phyloP scores from a whole-genome alignment of 176 grass and related monocot species.

The Tuctoria greenei region DNA sequence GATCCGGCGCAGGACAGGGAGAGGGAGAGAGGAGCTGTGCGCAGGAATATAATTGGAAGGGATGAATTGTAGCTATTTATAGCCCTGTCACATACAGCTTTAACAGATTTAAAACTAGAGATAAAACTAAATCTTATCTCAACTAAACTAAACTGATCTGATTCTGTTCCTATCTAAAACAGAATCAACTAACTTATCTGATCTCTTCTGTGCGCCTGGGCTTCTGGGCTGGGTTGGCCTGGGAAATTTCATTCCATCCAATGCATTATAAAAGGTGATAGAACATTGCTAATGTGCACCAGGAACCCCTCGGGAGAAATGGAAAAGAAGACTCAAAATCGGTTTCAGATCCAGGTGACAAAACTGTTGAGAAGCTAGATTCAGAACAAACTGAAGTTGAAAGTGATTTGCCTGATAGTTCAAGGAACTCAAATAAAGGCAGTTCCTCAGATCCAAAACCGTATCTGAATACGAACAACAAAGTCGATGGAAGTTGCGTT shows the following conservation, averaged over 20 bases:
- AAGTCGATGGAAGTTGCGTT: not conserved
- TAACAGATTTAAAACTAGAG: too few relatives aligned
- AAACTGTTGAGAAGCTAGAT: constrained; percentile 36
- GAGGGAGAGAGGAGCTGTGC: too few relatives aligned
- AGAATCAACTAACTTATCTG: too few relatives aligned
- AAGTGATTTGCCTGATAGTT: constrained; percentile 26
- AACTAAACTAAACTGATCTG: too few relatives aligned
- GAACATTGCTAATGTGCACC: constrained; percentile 33
- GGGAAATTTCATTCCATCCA: not conserved
- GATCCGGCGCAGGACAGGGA: too few relatives aligned
- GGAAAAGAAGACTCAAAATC: constrained; percentile 39
- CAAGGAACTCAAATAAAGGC: constrained; percentile 17
- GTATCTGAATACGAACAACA: constrained; percentile 23
- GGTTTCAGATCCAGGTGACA: constrained; percentile 38
- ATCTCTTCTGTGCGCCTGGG: too few relatives aligned
- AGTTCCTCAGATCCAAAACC: constrained; percentile 30
- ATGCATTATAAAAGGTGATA: constrained; percentile 4
- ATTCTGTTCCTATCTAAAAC: too few relatives aligned
- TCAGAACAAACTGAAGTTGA: constrained; percentile 25
- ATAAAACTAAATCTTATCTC: too few relatives aligned
- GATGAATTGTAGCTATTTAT: too few relatives aligned
- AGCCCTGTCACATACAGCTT: too few relatives aligned
- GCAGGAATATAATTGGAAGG: too few relatives aligned
- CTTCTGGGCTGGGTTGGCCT: too few relatives aligned
- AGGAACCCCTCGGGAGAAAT: constrained; percentile 42